phyloP scores from a whole-genome alignment of 73 alveolate genomes.

The Tetrahymena elliotti region DNA sequence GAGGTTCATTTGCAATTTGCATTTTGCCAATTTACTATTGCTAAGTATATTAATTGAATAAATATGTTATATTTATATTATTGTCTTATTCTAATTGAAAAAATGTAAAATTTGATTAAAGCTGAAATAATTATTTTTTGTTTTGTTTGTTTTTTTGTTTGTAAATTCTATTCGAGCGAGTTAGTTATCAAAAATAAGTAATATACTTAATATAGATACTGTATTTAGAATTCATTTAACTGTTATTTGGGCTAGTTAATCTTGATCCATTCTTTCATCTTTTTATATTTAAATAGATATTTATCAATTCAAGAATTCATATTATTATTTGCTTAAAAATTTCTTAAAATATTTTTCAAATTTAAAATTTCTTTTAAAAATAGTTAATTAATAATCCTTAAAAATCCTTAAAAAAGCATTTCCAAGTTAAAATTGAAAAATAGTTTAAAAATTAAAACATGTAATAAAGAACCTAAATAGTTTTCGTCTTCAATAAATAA shows the following conservation, averaged over 20 bases:
- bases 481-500: too few relatives aligned
- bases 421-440: too few relatives aligned
- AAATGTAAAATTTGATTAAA: neutral
- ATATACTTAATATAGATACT: neutral
- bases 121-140: neutral
- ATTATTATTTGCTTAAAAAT: too few relatives aligned
- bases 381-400: too few relatives aligned
- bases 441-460: too few relatives aligned
- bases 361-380: too few relatives aligned
- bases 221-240: neutral
- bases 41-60: neutral
- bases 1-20: neutral
- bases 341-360: too few relatives aligned
- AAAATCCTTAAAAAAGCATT: too few relatives aligned
- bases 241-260: neutral
- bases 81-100: neutral
- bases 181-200: neutral
- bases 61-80: neutral
- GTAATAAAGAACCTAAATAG: too few relatives aligned
- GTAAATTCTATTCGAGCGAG: neutral
- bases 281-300: neutral
- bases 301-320: neutral
- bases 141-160: neutral
- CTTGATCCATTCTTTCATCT: neutral
- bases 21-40: neutral